Conservation (phyloP, 75 land plant species). For the Pinus tabuliformis region DNA sequence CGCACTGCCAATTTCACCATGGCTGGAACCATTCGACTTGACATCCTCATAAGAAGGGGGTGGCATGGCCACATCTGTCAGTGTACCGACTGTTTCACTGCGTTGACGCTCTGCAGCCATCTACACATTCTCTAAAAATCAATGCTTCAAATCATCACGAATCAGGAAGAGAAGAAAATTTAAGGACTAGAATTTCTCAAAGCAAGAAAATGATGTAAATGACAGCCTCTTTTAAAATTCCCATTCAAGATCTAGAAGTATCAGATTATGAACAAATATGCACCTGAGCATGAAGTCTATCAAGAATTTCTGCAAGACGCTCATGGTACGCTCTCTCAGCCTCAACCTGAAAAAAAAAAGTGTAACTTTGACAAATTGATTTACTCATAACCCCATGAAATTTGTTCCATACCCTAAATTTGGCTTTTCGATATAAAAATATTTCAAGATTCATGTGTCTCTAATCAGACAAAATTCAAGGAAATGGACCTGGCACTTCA, state of each 20-base stretch:
- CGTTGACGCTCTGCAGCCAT: conserved; percentile 64
- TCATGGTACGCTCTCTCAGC: conserved; percentile 74
- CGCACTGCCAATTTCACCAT: conserved; percentile 3
- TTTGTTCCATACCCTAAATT: not conserved
- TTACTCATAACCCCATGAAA: not conserved
- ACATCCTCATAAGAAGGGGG: conserved; percentile 48
- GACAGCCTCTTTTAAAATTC: not conserved
- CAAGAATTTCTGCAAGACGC: conserved; percentile 49
- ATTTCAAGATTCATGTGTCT: too few relatives aligned
- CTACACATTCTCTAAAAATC: conserved; percentile 26
- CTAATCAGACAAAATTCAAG: too few relatives aligned
- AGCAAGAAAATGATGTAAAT: not conserved
- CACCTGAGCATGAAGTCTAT: conserved; percentile 66
- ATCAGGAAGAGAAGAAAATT: not conserved
- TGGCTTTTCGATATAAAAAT: not conserved
- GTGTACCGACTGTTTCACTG: conserved; percentile 22
- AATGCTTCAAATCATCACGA: not conserved
- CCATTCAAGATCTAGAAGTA: not conserved
- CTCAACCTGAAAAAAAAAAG: conserved; percentile 46
- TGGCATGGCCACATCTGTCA: conserved; percentile 20
- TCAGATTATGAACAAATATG: not conserved
- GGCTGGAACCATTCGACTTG: conserved; percentile 40
- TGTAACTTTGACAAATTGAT: conserved; percentile 1
- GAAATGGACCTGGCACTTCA: too few relatives aligned
- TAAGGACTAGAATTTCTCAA: not conserved